Percentiles rank a stretch among this genome's conserved stretches.
Conservation (phyloP, 306 rosid species). For the Comarum palustre region DNA sequence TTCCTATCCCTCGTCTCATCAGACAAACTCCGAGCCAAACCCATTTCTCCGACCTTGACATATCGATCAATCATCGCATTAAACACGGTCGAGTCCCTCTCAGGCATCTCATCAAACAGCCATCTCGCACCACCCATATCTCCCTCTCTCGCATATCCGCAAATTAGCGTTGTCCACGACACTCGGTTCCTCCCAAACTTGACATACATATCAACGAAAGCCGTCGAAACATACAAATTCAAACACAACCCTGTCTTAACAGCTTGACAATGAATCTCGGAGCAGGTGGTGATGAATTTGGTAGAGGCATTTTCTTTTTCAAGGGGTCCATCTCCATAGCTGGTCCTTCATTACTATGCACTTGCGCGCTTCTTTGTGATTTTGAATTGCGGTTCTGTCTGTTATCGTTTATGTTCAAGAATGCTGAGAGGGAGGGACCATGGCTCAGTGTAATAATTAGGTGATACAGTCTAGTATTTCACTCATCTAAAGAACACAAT, state of each 20-base stretch:
- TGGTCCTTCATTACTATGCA: slow-evolving; percentile 24
- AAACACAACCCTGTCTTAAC: slow-evolving; percentile 45
- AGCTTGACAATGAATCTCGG: slow-evolving; percentile 49
- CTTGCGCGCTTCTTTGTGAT: background rate
- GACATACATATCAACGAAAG: slow-evolving; percentile 62
- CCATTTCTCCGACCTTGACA: slow-evolving; percentile 49
- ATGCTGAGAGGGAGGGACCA: no score
- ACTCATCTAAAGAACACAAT: no score
- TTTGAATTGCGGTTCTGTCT: background rate
- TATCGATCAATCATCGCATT: slow-evolving; percentile 68
- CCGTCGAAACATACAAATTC: slow-evolving; percentile 51
- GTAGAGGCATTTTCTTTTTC: slow-evolving; percentile 62
- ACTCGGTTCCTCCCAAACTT: slow-evolving; percentile 53
- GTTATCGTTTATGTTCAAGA: no score
- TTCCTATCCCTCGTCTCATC: slow-evolving; percentile 46
- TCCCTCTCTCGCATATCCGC: slow-evolving; percentile 58
- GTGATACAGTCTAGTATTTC: no score
- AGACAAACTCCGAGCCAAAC: slow-evolving; percentile 50
- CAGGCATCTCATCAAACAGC: slow-evolving; percentile 53
- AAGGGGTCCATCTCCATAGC: slow-evolving; percentile 54
- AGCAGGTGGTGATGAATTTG: slow-evolving; percentile 49
- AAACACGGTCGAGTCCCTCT: slow-evolving; percentile 47
- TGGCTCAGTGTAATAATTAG: no score
- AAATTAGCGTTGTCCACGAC: slow-evolving; percentile 62
- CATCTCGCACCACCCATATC: slow-evolving; percentile 53